Percentiles rank a stretch among this genome's conserved stretches.
Conservation (phyloP, 495 filamentous ascomycete species). For the Podospora bellae-mahoneyi region DNA sequence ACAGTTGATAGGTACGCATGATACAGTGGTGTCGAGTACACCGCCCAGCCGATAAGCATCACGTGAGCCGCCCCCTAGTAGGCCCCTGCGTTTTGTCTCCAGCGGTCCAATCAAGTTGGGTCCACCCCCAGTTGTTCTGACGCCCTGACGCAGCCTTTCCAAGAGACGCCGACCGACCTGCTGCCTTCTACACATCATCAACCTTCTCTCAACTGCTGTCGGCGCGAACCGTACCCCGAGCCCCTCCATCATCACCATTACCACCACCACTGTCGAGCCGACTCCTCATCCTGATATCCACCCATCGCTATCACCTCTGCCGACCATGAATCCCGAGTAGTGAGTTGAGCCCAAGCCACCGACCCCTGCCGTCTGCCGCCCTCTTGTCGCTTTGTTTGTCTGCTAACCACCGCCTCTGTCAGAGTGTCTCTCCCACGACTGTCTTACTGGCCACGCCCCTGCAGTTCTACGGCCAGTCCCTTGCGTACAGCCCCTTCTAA, state of each 20-base stretch:
- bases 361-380: slow-evolving; percentile 18
- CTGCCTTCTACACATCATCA: slow-evolving; percentile 32
- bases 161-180: slow-evolving; percentile 24
- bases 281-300: slow-evolving; percentile 3
- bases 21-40: slow-evolving; percentile 9
- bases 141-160: slow-evolving; percentile 37
- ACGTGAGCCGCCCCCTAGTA: slow-evolving; percentile 18
- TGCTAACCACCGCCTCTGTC: slow-evolving; percentile 22
- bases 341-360: slow-evolving; percentile 49
- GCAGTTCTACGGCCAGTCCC: neutral
- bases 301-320: slow-evolving; percentile 13
- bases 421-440: slow-evolving; percentile 30
- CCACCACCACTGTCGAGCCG: slow-evolving; percentile 3
- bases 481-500: slow-evolving; percentile 10
- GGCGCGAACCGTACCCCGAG: slow-evolving; percentile 14
- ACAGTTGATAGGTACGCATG: neutral
- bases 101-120: slow-evolving; percentile 19
- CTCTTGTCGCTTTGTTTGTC: slow-evolving; percentile 16
- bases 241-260: slow-evolving; percentile 19
- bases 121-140: slow-evolving; percentile 27
- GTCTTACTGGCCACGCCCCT: slow-evolving; percentile 12
- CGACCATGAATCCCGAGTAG: slow-evolving; percentile 94
- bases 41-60: slow-evolving; percentile 14
- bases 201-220: slow-evolving; percentile 14
- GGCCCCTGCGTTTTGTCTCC: slow-evolving; percentile 16